Evolutionary conservation across 257 asterid species (phyloP), one percentile per base, ranked within the genome.

Genomic region (Avicennia marina): DNA sequence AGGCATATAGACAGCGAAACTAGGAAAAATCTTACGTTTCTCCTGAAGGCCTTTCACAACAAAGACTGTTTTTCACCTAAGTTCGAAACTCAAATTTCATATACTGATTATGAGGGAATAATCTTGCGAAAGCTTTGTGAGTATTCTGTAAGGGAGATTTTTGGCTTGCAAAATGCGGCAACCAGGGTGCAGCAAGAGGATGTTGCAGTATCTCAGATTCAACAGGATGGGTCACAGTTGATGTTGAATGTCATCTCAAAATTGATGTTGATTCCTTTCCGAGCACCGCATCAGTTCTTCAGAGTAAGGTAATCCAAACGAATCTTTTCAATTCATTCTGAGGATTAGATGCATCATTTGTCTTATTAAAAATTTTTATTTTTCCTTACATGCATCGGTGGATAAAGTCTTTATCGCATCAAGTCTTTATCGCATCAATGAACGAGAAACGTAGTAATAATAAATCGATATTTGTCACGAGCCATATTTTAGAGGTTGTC

Each of bases 261-360:
- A 42, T 64, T 79, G 81, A 68, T 80, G 75, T 79, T 53, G 65
- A 78, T 82, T 53, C 87, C 98, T 57, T 84, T 80, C 62, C 63
- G 67, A 65, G 57, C 81, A 68, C 98, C 98, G 50, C 62, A 17
- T 17, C 65, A 60, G 75, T 89, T 85, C 72, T 93, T 93, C 44
- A 81, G 60, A 57, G 72, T 80, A 9, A 83, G 96, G 97, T 84
- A 66, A 79, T 50, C 60, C 25, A 31, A 47, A 20, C 36, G 13
- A 38, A 60, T 39, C 6, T 19, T 15, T 49, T 42, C 4, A 27
- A 41, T 4, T 4, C 8, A 47, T 46, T 55, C 9, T 31, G 50
- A 45, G 58, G 15, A 32, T 42, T 32, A 31, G 38, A 36, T 44
- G 7, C 20, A n/a, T n/a, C n/a, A n/a, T n/a, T n/a, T n/a, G n/a